Percentiles rank a stretch among this genome's conserved stretches.
Evolutionary conservation across 2,329 filamentous ascomycete genomes (phyloP).

Genomic region (Aureobasidium sp.): DNA sequence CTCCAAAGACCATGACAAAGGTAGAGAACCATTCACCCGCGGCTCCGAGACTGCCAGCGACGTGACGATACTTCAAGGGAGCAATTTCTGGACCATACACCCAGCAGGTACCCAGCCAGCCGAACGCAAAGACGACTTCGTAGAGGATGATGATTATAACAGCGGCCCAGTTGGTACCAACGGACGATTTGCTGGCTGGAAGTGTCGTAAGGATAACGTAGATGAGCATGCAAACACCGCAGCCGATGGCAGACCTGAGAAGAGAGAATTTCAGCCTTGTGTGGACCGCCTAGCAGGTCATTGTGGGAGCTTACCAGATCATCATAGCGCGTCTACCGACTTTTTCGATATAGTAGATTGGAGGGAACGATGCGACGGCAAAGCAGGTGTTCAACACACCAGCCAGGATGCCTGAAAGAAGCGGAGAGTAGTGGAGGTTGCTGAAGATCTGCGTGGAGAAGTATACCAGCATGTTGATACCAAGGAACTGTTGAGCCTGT

Average conservation of each 20-base stretch:
- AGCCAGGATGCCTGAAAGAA: conserved; percentile 24
- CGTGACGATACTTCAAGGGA: conserved; percentile 31
- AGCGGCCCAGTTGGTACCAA: conserved; percentile 24
- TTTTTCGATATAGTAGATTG: conserved; percentile 27
- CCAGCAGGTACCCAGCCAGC: conserved; percentile 31
- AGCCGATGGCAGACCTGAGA: conserved; percentile 20
- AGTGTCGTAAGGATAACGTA: conserved; percentile 25
- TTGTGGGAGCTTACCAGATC: conserved; percentile 20
- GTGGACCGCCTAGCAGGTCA: too few relatives aligned
- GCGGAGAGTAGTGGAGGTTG: conserved; percentile 24
- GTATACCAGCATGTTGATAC: conserved; percentile 30
- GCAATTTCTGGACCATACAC: conserved; percentile 34
- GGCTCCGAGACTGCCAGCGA: conserved; percentile 30
- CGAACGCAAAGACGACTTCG: conserved; percentile 26
- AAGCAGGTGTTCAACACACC: conserved; percentile 26
- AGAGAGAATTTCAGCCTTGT: not conserved
- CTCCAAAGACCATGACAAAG: conserved; percentile 33
- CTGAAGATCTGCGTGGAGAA: conserved; percentile 29
- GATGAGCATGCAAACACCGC: conserved; percentile 24
- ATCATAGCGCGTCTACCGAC: conserved; percentile 27
- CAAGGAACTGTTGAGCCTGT: conserved; percentile 26
- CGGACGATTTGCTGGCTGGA: conserved; percentile 11
- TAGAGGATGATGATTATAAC: conserved; percentile 26
- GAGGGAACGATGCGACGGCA: conserved; percentile 24
- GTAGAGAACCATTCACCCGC: conserved; percentile 33